Conservation (phyloP, 2,329 filamentous ascomycete species). For the Fusarium fujikuroi region DNA sequence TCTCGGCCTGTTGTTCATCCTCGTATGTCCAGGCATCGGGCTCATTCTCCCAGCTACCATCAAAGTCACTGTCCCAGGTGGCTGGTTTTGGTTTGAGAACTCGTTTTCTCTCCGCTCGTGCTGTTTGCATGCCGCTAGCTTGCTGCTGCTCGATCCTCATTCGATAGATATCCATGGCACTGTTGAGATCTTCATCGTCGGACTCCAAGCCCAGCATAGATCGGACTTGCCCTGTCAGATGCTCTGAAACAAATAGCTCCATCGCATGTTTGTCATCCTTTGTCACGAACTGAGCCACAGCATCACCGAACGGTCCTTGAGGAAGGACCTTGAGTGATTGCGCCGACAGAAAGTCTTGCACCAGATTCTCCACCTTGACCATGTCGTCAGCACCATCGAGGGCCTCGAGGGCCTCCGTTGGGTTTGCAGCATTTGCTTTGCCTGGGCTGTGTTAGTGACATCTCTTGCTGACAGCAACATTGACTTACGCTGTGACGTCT, state of each 20-base stretch:
- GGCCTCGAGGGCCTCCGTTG: slow-evolving; percentile 71
- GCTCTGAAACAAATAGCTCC: slow-evolving; percentile 80
- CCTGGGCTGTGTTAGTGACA: slow-evolving; percentile 12
- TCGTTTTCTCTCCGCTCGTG: slow-evolving; percentile 50
- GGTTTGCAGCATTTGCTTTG: slow-evolving; percentile 57
- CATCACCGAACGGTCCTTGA: slow-evolving; percentile 91
- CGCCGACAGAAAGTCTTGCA: slow-evolving; percentile 85
- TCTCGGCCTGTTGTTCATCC: slow-evolving; percentile 32
- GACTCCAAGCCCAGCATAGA: slow-evolving; percentile 74
- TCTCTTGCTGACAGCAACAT: too few species aligned
- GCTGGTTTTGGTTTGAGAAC: slow-evolving; percentile 78
- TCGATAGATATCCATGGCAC: slow-evolving; percentile 78
- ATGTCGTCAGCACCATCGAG: slow-evolving; percentile 66
- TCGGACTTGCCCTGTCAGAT: slow-evolving; percentile 75
- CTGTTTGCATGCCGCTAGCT: slow-evolving; percentile 66
- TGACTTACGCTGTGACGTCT: slow-evolving; percentile 61
- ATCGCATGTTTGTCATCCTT: slow-evolving; percentile 96
- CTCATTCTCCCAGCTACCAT: slow-evolving; percentile 87
- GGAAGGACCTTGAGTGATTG: slow-evolving; percentile 94
- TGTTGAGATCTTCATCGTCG: slow-evolving; percentile 73
- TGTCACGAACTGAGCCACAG: slow-evolving; percentile 90
- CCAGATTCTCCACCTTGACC: slow-evolving; percentile 88
- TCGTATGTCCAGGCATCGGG: slow-evolving; percentile 65
- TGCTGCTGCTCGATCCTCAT: slow-evolving; percentile 77
- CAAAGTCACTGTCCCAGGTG: slow-evolving; percentile 88